Evolutionary conservation across 495 filamentous ascomycete genomes (phyloP).

Genomic region (Podospora appendiculata): DNA sequence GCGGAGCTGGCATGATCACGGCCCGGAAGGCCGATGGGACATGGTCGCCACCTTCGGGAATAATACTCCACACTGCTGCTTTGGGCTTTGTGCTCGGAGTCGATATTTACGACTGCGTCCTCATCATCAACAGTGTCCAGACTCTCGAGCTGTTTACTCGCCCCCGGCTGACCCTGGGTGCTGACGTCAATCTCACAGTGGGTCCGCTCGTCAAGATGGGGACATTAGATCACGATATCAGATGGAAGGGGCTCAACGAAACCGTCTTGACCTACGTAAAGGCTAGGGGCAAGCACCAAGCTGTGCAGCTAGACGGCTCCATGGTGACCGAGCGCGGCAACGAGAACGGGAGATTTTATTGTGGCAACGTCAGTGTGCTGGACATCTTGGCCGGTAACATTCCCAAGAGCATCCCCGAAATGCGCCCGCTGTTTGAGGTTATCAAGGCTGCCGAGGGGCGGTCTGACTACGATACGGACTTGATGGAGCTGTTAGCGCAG

Average conservation of each 20-base stretch:
- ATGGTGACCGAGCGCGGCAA: slow-evolving; percentile 77
- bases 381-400: slow-evolving; percentile 80
- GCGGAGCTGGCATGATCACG: slow-evolving; percentile 74
- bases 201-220: slow-evolving; percentile 74
- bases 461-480: slow-evolving; percentile 54
- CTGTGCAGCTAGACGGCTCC: slow-evolving; percentile 76
- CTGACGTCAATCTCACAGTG: slow-evolving; percentile 66
- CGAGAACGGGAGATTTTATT: slow-evolving; percentile 86
- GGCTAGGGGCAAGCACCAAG: slow-evolving; percentile 74
- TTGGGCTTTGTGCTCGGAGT: slow-evolving; percentile 85
- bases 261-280: slow-evolving; percentile 87
- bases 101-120: slow-evolving; percentile 88
- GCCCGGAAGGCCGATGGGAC: slow-evolving; percentile 72
- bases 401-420: slow-evolving; percentile 55
- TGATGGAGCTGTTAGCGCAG: slow-evolving; percentile 38
- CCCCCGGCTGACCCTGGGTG: slow-evolving; percentile 67
- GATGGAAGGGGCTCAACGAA: slow-evolving; percentile 44
- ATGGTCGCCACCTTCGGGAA: slow-evolving; percentile 84
- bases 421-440: slow-evolving; percentile 63
- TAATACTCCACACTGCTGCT: slow-evolving; percentile 78
- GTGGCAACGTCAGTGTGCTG: slow-evolving; percentile 59
- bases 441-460: slow-evolving; percentile 82
- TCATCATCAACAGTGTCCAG: slow-evolving; percentile 78
- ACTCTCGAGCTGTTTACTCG: slow-evolving; percentile 76
- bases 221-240: slow-evolving; percentile 66